A percentile compares a stretch with the other conserved stretches of the same genome.
Conservation (phyloP, 306 rosid species). For the Vachellia pachyceras region DNA sequence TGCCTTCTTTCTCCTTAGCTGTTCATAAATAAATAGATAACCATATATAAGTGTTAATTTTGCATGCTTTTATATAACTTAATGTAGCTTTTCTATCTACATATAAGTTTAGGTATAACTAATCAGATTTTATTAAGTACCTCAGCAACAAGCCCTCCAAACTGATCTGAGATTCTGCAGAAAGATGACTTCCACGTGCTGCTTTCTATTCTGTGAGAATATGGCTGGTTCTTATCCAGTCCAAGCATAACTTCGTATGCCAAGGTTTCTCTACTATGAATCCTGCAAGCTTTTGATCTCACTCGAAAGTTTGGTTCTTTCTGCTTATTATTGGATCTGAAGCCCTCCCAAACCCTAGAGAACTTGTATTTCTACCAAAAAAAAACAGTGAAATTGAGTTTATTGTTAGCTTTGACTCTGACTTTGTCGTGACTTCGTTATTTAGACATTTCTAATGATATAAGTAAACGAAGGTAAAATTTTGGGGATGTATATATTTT, state of each 20-base stretch:
- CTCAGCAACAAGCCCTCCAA: conserved; percentile 64
- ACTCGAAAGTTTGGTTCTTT: conserved; percentile 61
- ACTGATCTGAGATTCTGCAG: conserved; percentile 59
- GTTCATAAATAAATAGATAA: conserved; percentile 23
- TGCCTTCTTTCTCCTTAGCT: conserved; percentile 73
- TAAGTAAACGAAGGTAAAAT: background rate
- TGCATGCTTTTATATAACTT: background rate
- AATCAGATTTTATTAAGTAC: conserved; percentile 33
- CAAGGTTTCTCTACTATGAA: conserved; percentile 44
- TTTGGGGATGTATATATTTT: too few species aligned
- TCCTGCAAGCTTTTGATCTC: conserved; percentile 37
- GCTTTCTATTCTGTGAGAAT: conserved; percentile 53
- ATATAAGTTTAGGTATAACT: background rate
- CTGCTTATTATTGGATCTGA: conserved; percentile 46
- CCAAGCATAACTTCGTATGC: conserved; percentile 55
- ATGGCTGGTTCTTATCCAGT: conserved; percentile 51
- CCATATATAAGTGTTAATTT: background rate
- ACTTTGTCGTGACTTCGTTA: too few species aligned
- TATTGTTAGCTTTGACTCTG: too few species aligned
- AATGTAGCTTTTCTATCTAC: background rate
- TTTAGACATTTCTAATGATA: too few species aligned
- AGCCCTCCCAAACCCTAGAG: conserved; percentile 67
- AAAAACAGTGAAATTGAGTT: background rate
- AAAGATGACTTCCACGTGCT: conserved; percentile 44
- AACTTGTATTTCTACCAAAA: conserved; percentile 51